Evolutionary conservation across 2,329 filamentous ascomycete genomes (phyloP), one percentile per base, ranked within the genome.

Genomic region (Mollisiaceae sp.): DNA sequence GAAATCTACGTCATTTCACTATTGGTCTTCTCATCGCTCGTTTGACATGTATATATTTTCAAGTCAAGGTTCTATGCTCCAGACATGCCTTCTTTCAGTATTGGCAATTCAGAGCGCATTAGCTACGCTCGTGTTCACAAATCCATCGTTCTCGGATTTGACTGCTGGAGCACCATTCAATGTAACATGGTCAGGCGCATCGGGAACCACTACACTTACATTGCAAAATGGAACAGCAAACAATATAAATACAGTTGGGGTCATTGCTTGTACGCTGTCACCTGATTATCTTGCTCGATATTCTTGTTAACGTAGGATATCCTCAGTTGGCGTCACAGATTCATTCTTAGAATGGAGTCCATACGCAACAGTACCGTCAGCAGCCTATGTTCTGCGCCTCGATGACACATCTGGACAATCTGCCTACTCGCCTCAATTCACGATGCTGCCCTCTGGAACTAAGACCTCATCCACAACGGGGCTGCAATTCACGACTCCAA

Each of bases 171-270:
- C 39, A 55, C 58, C 55, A 22, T 60, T 55, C 55, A 56, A 64
- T 56, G 47, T 66, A 11, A 66, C 50, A 6, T 66, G 64, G 64
- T 50, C 47, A 57, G 64, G 64, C 8, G 60, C 60, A 27, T 50
- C 47, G n/a, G 64, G 64, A 24, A 60, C 60, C 27, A 57, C 57
- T 12, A 63, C 55, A 22, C 35, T 66, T 5, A 66, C 60, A 4
- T 32, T 66, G 9, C 56, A 60, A 24, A 66, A 56, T 57, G 56
- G 64, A 18, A 58, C 59, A 9, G 27, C 35, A 22, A 57, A 18
- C 22, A 58, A n/a, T 15, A 9, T 65, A 15, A 35, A 20, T 12
- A 65, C 45, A 11, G 57, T 64, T 15, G 39, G 47, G 36, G n/a
- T 57, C 9, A 39, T 65, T 27, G 50, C 63, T 52, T 61, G 62